phyloP scores from a whole-genome alignment of 78 protist species.

The Protostelium mycophagum region DNA sequence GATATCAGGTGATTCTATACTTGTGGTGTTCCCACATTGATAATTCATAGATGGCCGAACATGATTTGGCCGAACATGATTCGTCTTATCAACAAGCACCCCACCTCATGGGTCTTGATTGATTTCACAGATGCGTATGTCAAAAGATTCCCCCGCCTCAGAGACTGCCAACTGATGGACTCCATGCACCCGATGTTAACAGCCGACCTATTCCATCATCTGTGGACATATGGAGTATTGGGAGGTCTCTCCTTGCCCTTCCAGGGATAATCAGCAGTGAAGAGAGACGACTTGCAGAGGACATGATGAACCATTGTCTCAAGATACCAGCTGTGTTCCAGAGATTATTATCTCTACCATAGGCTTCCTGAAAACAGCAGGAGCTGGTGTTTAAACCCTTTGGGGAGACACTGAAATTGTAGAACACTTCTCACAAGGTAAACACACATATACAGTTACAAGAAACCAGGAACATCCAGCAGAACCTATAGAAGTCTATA shows the following conservation, averaged over 20 bases:
- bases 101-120: not conserved
- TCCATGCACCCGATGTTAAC: not conserved
- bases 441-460: no score
- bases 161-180: not conserved
- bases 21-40: not conserved
- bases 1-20: not conserved
- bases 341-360: no score
- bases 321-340: not conserved
- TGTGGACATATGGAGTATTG: not conserved
- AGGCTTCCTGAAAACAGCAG: no score
- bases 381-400: no score
- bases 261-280: not conserved
- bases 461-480: no score
- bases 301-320: not conserved
- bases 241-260: not conserved
- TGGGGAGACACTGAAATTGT: no score
- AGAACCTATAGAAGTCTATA: no score
- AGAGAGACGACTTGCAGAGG: not conserved
- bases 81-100: not conserved
- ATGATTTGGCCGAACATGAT: not conserved
- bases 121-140: not conserved
- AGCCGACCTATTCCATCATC: not conserved
- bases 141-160: not conserved
- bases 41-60: no score
- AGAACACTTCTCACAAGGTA: no score